A percentile compares a stretch with the other conserved stretches of the same genome.
Evolutionary conservation across 768 basidiomycete genomes (phyloP).

Genomic region (Amanita pallidorosea): DNA sequence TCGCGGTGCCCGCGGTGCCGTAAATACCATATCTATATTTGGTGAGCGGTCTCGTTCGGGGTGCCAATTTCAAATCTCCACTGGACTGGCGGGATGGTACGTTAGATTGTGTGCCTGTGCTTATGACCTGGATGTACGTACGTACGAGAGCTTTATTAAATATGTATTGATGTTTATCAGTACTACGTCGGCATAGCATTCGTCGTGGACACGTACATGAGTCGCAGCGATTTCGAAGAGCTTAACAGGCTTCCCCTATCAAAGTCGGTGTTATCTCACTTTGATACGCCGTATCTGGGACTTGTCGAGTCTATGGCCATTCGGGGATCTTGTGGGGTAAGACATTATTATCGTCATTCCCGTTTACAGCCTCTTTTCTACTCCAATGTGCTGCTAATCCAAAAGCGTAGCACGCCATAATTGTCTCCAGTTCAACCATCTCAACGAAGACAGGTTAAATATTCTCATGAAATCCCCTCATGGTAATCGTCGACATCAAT

Average conservation of each 20-base stretch:
- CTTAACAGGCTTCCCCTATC: background rate
- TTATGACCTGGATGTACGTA: background rate
- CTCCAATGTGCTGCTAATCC: background rate
- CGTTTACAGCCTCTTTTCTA: background rate
- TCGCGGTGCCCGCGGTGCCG: background rate
- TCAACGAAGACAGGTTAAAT: background rate
- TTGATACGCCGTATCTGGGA: background rate
- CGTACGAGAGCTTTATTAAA: background rate
- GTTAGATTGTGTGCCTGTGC: background rate
- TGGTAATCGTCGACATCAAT: background rate
- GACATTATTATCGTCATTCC: background rate
- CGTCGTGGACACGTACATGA: background rate
- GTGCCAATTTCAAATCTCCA: background rate
- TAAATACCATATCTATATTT: background rate
- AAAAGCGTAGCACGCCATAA: background rate
- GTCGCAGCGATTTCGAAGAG: background rate
- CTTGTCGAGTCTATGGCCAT: background rate
- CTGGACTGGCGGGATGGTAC: background rate
- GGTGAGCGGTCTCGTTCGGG: background rate
- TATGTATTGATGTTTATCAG: background rate
- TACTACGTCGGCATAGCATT: background rate
- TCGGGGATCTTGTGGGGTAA: background rate
- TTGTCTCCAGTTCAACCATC: background rate
- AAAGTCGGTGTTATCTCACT: background rate
- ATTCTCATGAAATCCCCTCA: background rate